phyloP scores from a whole-genome alignment of 352 stramenopile genomes.

The Globisporangium sylvaticum region DNA sequence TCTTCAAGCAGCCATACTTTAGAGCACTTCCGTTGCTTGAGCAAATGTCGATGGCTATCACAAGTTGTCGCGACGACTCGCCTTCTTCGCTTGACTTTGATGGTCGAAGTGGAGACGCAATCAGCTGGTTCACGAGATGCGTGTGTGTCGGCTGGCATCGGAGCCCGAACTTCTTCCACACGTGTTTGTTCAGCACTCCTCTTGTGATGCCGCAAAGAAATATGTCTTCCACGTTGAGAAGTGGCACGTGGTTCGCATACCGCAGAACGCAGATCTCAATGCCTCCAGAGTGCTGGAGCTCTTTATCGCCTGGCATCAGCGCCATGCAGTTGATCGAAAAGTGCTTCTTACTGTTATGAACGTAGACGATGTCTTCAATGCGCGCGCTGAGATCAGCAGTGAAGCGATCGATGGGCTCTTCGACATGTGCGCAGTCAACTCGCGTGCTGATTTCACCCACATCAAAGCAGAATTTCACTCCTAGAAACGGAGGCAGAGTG shows the following conservation, averaged over 20 bases:
- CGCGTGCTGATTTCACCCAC: constrained; percentile 29
- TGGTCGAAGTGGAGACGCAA: constrained; percentile 27
- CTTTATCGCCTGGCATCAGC: constrained; percentile 27
- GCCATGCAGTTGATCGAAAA: constrained; percentile 48
- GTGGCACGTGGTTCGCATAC: constrained; percentile 69
- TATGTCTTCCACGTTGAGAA: constrained; percentile 59
- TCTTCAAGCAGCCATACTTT: constrained; percentile 55
- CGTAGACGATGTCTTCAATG: constrained; percentile 44
- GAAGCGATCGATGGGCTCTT: constrained; percentile 63
- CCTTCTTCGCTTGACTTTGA: constrained; percentile 3
- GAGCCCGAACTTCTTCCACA: constrained; percentile 63
- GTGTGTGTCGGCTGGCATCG: constrained; percentile 27
- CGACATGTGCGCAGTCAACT: constrained; percentile 31
- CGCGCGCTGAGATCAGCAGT: constrained; percentile 33
- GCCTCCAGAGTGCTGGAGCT: constrained; percentile 10
- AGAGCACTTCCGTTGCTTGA: constrained; percentile 14
- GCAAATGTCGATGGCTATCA: constrained; percentile 60
- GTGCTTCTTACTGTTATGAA: constrained; percentile 23
- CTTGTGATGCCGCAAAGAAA: constrained; percentile 50
- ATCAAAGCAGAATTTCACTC: constrained; percentile 57
- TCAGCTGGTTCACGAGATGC: constrained; percentile 49
- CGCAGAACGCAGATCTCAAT: constrained; percentile 66
- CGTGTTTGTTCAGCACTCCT: constrained; percentile 29
- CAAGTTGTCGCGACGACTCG: constrained; percentile 19
- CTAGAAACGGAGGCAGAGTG: constrained; percentile 41